Evolutionary conservation across 164 flowering plant species (phyloP).

Genomic region (Amborella trichopoda): DNA sequence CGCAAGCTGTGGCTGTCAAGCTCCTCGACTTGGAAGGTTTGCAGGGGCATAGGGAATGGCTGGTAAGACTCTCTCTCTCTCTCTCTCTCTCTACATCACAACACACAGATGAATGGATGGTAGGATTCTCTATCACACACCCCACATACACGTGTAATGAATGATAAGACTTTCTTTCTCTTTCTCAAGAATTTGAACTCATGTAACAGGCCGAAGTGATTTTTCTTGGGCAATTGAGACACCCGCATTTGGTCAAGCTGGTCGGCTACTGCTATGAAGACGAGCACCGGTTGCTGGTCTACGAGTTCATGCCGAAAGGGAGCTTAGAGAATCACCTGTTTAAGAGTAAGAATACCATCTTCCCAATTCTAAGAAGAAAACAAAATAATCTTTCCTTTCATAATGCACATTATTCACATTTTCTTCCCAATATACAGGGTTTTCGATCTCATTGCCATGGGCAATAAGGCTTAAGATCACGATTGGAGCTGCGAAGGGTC

Average conservation of each 20-base stretch:
- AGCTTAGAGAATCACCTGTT: conserved; percentile 66
- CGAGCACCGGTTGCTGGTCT: conserved; percentile 69
- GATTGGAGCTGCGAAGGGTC: conserved; percentile 81
- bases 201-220: conserved; percentile 85
- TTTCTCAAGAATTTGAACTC: too few relatives aligned
- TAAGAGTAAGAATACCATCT: conserved; percentile 50
- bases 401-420: too few relatives aligned
- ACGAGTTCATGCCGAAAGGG: conserved; percentile 70
- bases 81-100: too few relatives aligned
- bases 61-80: too few relatives aligned
- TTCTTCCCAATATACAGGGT: too few relatives aligned
- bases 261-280: conserved; percentile 85
- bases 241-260: conserved; percentile 69
- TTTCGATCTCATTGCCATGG: conserved; percentile 59
- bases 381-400: too few relatives aligned
- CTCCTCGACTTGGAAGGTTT: conserved; percentile 88
- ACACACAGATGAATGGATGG: too few relatives aligned
- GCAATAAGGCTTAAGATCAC: conserved; percentile 69
- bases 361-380: too few relatives aligned
- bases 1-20: conserved; percentile 97
- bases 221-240: conserved; percentile 76
- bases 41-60: conserved; percentile 99
- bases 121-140: too few relatives aligned
- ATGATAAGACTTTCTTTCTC: too few relatives aligned
- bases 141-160: too few relatives aligned